These are phyloP conservation scores for Hypoxylon fuscum DNA, from an alignment of 495 filamentous ascomycete genomes.

Conservation along the genomic window DNA sequence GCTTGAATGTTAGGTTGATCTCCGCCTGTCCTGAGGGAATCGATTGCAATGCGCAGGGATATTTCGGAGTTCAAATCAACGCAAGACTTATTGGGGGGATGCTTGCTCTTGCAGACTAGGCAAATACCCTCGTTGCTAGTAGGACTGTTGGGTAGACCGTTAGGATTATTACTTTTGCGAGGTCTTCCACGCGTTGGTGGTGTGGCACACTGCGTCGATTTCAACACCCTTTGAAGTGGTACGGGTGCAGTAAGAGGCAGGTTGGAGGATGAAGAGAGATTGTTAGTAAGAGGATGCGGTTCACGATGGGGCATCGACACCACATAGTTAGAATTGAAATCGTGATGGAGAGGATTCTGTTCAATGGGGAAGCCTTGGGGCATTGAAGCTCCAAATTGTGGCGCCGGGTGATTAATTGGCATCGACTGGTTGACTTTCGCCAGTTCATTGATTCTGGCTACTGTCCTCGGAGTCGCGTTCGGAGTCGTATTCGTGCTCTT, in stretches of 20 bases:
- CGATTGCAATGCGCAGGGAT: conserved; percentile 42
- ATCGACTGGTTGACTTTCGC: neutral
- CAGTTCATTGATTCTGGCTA: neutral
- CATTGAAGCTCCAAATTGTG: neutral
- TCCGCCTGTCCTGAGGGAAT: conserved; percentile 29
- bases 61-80: conserved; percentile 45
- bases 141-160: conserved; percentile 3
- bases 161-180: neutral
- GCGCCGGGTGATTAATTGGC: neutral
- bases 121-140: conserved; percentile 34
- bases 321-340: conserved; percentile 9
- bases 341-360: neutral
- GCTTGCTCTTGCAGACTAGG: conserved; percentile 44
- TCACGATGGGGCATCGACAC: conserved; percentile 1
- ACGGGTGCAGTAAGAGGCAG: neutral
- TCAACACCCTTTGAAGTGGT: conserved; percentile 6
- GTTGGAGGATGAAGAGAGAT: neutral
- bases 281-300: neutral
- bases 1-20: neutral
- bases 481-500: neutral
- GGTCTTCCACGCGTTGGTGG: neutral
- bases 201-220: neutral
- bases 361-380: neutral
- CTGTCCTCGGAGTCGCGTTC: too few relatives aligned
- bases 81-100: conserved; percentile 41